Base-by-base conservation (phyloP, 768 basidiomycete species). In the Amylocystis lapponica region DNA sequence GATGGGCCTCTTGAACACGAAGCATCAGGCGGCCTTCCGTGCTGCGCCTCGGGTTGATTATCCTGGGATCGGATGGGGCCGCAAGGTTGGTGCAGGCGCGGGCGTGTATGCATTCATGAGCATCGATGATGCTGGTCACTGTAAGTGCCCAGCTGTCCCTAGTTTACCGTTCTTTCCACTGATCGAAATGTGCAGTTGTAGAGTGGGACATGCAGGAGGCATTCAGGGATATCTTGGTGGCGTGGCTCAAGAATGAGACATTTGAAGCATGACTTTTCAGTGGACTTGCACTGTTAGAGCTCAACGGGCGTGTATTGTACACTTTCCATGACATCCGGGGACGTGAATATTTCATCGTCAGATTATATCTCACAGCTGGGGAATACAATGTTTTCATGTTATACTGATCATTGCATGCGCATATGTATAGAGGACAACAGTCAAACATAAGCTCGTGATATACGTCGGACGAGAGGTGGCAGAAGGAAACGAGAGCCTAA, bases 401-500 rank as follows among this genome's bases (percentile, higher is more conserved):
- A 44, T 45, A 46, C 52, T 39, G 47, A 48, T 48, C 48, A 54
- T 48, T 50, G 55, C 55, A 57, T 54, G 51, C 30, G 40, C 43
- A 52, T 52, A 54, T 36, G 38, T 33, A 43, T 16, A 48, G 46
- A 27, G 39, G 41, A 49, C 43, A 51, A 48, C 32, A 48, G 45
- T 23, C 37, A 43, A 30, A 42, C 55, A 58, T 53, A 52, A 46
- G 46, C 52, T 38, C 35, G 39, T 35, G 22, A 31, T 34, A 23
- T 16, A 39, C 32, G 37, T 38, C 39, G 36, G 47, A 49, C 38
- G 29, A 20, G 35, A 41, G 39, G 13, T 17, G 9, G 22, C n/a
- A 34, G 22, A 45, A 23, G 35, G 33, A 30, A 38, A 14, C 26
- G 13, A n/a, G 13, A 32, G 52, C 56, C 82, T 81, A 96, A 69